Evolutionary conservation across 495 filamentous ascomycete species (phyloP).

Genomic region (Annulohypoxylon moriforme): DNA sequence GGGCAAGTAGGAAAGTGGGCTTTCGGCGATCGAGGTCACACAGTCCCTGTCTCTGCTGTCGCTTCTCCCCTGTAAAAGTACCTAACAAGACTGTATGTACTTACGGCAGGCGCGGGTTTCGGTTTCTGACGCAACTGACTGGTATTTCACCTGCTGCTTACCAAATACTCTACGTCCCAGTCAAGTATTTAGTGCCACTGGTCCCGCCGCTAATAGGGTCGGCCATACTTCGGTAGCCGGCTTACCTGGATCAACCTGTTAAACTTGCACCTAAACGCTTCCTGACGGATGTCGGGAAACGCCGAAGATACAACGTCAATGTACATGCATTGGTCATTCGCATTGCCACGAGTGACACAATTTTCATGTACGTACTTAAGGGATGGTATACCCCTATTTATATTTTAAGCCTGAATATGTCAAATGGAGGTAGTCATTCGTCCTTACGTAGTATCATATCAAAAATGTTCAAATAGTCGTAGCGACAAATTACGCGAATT

Average conservation of each 20-base stretch:
- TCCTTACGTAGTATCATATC: background rate
- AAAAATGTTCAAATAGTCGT: background rate
- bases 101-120: constrained; percentile 7
- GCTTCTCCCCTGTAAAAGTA: no score
- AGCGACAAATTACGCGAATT: background rate
- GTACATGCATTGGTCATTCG: background rate
- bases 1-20: background rate
- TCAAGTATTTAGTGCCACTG: background rate
- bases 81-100: no score
- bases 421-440: background rate
- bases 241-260: constrained; percentile 2
- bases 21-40: constrained; percentile 11
- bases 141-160: background rate
- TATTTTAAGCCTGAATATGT: background rate
- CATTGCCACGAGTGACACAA: background rate
- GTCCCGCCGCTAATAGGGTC: constrained; percentile 5
- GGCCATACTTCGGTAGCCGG: constrained; percentile 8
- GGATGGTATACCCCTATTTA: background rate
- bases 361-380: background rate
- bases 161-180: background rate
- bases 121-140: constrained; percentile 6
- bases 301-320: background rate
- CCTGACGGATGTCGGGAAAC: background rate
- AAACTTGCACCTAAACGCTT: background rate
- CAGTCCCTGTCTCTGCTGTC: background rate